Percentiles rank a stretch among this genome's conserved stretches.
phyloP scores from a whole-genome alignment of 495 filamentous ascomycete genomes.

The Cercophora samala region DNA sequence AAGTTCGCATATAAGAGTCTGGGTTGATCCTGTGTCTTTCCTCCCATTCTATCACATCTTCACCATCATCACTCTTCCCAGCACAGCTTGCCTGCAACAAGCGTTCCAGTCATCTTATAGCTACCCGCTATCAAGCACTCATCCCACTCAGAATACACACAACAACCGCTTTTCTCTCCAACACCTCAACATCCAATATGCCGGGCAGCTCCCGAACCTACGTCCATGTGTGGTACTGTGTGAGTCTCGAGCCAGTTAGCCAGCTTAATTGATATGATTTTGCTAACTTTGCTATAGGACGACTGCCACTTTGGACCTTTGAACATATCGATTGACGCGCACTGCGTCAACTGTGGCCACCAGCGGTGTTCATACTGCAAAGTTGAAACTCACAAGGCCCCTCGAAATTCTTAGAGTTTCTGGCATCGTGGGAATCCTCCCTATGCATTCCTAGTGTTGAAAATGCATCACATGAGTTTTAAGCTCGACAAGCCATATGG shows the following conservation, averaged over 20 bases:
- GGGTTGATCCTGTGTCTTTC: no score
- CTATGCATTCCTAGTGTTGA: no score
- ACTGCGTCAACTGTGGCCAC: constrained; percentile 9
- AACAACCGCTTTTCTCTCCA: background rate
- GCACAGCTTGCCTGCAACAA: background rate
- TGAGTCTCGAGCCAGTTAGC: background rate
- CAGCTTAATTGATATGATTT: background rate
- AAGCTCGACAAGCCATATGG: no score
- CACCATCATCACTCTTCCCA: background rate
- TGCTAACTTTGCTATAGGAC: constrained; percentile 1
- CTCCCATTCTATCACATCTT: no score
- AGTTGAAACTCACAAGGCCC: background rate
- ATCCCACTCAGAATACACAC: background rate
- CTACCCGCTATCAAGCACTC: background rate
- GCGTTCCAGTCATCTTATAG: background rate
- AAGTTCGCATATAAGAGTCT: background rate
- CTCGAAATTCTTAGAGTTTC: no score
- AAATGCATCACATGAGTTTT: background rate
- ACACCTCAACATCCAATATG: background rate
- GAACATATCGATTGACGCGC: background rate
- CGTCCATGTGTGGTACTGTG: constrained; percentile 13
- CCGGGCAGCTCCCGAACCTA: background rate
- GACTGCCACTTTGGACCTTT: constrained; percentile 11
- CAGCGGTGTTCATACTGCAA: background rate
- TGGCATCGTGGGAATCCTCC: no score